Evolutionary conservation across 139 green algal species (phyloP).

Genomic region (Desmodesmus armatus): DNA sequence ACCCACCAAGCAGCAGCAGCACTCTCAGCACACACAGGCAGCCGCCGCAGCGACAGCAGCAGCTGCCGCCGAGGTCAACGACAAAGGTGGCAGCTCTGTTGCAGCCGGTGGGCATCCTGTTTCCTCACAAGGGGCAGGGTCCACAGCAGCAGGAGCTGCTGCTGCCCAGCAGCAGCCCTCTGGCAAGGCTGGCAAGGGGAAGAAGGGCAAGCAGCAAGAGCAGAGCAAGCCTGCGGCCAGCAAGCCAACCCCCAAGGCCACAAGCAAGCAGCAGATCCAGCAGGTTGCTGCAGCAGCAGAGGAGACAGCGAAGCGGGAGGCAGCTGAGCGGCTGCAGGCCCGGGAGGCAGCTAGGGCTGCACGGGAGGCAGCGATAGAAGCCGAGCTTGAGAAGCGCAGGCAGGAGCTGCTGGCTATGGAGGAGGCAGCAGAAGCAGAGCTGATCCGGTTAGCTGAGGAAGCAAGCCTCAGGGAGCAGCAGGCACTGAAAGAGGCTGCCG

Average conservation of each 20-base stretch:
- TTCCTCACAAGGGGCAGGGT: no score
- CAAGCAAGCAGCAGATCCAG: constrained; percentile 24
- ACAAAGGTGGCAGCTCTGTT: background rate
- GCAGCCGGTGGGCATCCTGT: no score
- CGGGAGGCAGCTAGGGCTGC: constrained; percentile 60
- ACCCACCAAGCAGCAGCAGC: constrained; percentile 40
- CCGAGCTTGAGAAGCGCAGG: constrained; percentile 73
- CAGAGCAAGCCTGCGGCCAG: constrained; percentile 1
- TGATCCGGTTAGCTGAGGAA: constrained; percentile 64
- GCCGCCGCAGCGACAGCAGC: background rate
- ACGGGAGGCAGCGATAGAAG: constrained; percentile 64
- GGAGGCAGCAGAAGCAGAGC: constrained; percentile 65
- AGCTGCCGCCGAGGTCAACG: background rate
- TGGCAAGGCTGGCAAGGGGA: constrained; percentile 39
- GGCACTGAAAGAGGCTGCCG: constrained; percentile 25
- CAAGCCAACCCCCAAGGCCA: constrained; percentile 17
- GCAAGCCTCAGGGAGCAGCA: constrained; percentile 58
- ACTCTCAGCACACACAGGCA: constrained; percentile 6
- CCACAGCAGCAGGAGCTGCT: background rate
- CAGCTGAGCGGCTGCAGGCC: constrained; percentile 60
- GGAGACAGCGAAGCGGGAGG: constrained; percentile 45
- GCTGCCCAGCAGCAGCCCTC: background rate
- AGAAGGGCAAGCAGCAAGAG: constrained; percentile 50
- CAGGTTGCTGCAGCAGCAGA: background rate
- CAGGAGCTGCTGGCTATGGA: constrained; percentile 71